These are phyloP conservation scores for Yueomyces sp. DNA, from an alignment of 805 yeast genomes.

Conservation along the genomic window DNA sequence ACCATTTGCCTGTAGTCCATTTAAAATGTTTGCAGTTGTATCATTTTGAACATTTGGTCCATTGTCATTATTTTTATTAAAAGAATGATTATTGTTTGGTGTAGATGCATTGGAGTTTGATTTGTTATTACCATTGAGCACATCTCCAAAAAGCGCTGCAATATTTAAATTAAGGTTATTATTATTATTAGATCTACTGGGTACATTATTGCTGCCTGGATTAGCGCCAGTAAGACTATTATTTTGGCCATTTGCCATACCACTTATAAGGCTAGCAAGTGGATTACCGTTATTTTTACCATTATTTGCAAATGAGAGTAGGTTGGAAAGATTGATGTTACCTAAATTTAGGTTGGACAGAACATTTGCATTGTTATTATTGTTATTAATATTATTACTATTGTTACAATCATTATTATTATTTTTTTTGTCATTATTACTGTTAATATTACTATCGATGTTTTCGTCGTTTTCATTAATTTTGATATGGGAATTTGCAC, in stretches of 20 bases:
- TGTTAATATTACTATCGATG: background rate
- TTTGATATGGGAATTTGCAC: background rate
- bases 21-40: background rate
- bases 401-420: too few relatives aligned
- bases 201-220: background rate
- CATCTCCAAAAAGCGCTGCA: background rate
- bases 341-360: background rate
- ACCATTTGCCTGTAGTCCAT: background rate
- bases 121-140: too few relatives aligned
- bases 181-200: background rate
- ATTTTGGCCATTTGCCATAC: too few relatives aligned
- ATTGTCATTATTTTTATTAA: background rate
- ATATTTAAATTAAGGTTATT: too few relatives aligned
- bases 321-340: too few relatives aligned
- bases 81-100: background rate
- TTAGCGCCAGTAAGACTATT: too few relatives aligned
- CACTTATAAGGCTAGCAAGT: too few relatives aligned
- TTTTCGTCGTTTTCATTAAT: too few relatives aligned
- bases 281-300: background rate
- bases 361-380: background rate
- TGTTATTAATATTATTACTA: too few relatives aligned
- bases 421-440: too few relatives aligned
- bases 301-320: background rate
- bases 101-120: background rate
- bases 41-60: background rate